Evolutionary conservation across 2,329 filamentous ascomycete species (phyloP), one percentile per base, ranked within the genome.

Genomic region (Orbilia blumenaviensis): DNA sequence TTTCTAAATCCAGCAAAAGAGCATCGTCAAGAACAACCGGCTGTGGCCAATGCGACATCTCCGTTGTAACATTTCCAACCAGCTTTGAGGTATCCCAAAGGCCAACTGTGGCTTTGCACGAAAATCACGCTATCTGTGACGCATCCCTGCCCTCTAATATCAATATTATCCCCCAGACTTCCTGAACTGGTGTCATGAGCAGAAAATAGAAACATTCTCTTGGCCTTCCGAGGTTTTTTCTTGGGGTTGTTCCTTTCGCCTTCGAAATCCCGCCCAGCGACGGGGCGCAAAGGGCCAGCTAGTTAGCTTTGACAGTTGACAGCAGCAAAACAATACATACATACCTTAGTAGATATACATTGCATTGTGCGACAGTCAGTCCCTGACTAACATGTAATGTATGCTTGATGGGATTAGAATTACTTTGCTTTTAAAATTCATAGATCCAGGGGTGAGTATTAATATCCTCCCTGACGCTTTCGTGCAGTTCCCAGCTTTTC

Each of bases 151-250:
- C 9, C 46, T 10, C n/a, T 29, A 18, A 7, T 27, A 38, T 29
- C 23, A 38, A 61, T 41, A 61, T 48, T 21, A 42, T 46, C 64
- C 64, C 36, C 32, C 61, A 34, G 44, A 23, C 52, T 62, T 27
- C 38, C 52, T 36, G 23, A 54, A 36, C 48, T 56, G 52, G 52
- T n/a, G n/a, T 29, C 14, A 50, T n/a, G 23, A 42, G 66, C 56
- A 63, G 58, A 71, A 67, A 71, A 71, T 71, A 71, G 66, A 38
- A 71, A 63, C 66, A 63, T 34, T 38, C 16, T 44, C 42, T 52
- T 64, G 61, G 42, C 18, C 54, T 41, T 41, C 38, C 46, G 18
- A 32, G 12, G 7, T 9, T 32, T 29, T 25, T 50, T 34, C n/a
- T n/a, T n/a, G n/a, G n/a, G n/a, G n/a, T 34, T 8, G 32, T 41